Conservation (phyloP, 805 yeast species). For the Hagleromyces aurorensis region DNA sequence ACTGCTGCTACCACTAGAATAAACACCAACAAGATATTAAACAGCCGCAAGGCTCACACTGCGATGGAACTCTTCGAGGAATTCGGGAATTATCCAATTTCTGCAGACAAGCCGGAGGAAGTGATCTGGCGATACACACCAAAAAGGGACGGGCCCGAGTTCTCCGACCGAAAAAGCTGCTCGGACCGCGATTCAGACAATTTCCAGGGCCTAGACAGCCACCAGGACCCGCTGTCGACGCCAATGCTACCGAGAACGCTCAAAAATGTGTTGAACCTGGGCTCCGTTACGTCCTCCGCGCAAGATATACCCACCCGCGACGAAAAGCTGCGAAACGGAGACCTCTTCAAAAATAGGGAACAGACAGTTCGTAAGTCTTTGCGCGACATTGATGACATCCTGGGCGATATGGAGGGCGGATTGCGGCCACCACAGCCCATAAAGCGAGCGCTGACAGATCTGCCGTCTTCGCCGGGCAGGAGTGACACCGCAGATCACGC, state of each 20-base stretch:
- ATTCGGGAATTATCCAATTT: too few species aligned
- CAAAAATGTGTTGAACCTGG: conserved; percentile 21
- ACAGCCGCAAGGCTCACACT: not conserved
- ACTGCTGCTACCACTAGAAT: not conserved
- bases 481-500: conserved; percentile 1
- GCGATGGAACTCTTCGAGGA: not conserved
- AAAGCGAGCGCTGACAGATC: conserved; percentile 6
- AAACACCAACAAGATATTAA: not conserved
- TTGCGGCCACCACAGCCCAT: conserved; percentile 9
- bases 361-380: conserved; percentile 8
- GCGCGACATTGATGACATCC: conserved; percentile 28
- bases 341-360: too few species aligned
- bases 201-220: conserved; percentile 3
- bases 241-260: conserved; percentile 24
- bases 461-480: conserved; percentile 27
- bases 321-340: too few species aligned
- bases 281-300: too few species aligned
- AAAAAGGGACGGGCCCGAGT: conserved; percentile 8
- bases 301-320: too few species aligned
- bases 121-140: conserved; percentile 31
- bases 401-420: conserved; percentile 24
- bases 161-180: conserved; percentile 11
- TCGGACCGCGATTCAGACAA: conserved; percentile 16
- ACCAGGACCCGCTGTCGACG: conserved; percentile 25
- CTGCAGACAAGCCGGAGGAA: too few species aligned